These are phyloP conservation scores for Blastobotrys chiropterorum DNA, from an alignment of 805 yeast genomes.

Conservation along the genomic window DNA sequence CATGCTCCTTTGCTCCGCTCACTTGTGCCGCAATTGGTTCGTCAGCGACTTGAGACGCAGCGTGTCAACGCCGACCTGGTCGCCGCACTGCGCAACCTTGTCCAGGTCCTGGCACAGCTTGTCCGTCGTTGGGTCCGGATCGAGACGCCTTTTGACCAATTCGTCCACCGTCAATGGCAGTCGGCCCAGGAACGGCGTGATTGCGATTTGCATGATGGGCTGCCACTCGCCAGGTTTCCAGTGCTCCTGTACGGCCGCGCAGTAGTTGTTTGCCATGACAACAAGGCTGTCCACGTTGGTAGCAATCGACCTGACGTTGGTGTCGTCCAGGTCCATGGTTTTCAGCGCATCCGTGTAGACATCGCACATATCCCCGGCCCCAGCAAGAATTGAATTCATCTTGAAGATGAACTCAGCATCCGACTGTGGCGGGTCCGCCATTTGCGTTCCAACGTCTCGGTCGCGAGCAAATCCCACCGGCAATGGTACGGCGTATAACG, in stretches of 20 bases:
- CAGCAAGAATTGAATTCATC: background rate
- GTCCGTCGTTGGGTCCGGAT: background rate
- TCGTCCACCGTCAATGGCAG: background rate
- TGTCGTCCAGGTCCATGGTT: background rate
- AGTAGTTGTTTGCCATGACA: background rate
- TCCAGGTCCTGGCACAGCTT: background rate
- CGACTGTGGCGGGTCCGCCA: too few species aligned
- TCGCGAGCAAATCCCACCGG: background rate
- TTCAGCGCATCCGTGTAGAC: background rate
- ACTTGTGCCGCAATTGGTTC: background rate
- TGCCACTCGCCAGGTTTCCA: background rate
- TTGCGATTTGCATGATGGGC: background rate
- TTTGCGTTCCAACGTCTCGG: background rate
- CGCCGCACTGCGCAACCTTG: background rate
- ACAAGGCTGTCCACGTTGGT: background rate
- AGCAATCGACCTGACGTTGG: background rate
- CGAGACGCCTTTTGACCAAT: background rate
- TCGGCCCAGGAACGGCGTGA: background rate
- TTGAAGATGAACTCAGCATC: background rate
- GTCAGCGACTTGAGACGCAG: background rate
- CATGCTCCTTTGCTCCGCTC: background rate
- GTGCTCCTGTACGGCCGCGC: background rate
- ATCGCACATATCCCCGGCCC: background rate
- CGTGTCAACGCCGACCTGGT: background rate
- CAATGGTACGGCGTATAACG: background rate